These are phyloP conservation scores for Boletus eberwhitei DNA, from an alignment of 768 basidiomycete species.

Conservation along the genomic window DNA sequence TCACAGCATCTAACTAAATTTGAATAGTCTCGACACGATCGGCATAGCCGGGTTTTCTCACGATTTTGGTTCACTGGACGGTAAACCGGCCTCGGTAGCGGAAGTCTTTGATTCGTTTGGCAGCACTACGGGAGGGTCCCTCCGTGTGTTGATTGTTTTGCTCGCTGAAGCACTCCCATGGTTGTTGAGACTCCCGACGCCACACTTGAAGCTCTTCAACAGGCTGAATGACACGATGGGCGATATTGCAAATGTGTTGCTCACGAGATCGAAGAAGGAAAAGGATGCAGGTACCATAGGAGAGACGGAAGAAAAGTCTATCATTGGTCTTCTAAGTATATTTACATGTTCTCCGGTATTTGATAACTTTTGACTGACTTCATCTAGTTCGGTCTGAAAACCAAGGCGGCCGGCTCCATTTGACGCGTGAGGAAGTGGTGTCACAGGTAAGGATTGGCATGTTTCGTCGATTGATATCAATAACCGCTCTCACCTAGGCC, in stretches of 20 bases:
- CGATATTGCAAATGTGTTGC: conserved; percentile 33
- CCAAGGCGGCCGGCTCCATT: conserved; percentile 24
- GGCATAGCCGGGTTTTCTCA: conserved; percentile 46
- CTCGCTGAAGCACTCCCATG: conserved; percentile 31
- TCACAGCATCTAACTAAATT: not conserved
- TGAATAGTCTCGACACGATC: conserved; percentile 40
- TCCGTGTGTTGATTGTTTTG: conserved; percentile 14
- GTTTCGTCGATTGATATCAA: not conserved
- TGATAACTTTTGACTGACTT: not conserved
- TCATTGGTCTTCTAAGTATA: conserved; percentile 39
- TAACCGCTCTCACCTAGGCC: conserved; percentile 18
- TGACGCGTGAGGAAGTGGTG: conserved; percentile 42
- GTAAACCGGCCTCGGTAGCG: conserved; percentile 28
- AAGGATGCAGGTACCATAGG: conserved; percentile 28
- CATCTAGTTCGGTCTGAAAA: conserved; percentile 37
- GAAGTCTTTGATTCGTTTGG: conserved; percentile 26
- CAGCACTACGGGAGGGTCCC: conserved; percentile 4
- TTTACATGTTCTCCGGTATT: not conserved
- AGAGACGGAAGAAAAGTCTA: conserved; percentile 33
- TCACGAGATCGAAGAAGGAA: conserved; percentile 33
- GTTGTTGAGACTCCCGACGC: conserved; percentile 32
- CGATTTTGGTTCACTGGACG: conserved; percentile 41
- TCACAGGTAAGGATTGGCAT: conserved; percentile 24
- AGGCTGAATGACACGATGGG: conserved; percentile 31
- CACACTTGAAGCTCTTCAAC: conserved; percentile 19